phyloP scores from a whole-genome alignment of 306 rosid genomes.

The Malus orientalis region DNA sequence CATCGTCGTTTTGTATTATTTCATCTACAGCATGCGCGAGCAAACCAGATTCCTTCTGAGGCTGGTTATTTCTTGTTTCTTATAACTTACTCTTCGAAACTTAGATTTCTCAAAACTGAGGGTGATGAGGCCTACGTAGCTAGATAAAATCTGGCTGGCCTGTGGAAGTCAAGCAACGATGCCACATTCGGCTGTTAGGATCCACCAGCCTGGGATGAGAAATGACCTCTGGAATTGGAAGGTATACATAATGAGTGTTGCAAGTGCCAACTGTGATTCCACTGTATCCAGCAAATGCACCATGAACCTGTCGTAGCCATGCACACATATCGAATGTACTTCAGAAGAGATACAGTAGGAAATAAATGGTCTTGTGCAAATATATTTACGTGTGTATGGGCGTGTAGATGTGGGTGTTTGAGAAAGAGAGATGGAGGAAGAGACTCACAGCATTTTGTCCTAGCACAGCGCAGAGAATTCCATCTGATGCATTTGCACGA shows the following conservation, averaged over 20 bases:
- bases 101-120: conserved; percentile 23
- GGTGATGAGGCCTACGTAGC: neutral
- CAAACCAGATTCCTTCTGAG: conserved; percentile 17
- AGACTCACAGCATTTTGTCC: conserved; percentile 95
- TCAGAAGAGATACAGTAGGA: neutral
- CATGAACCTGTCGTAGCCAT: conserved; percentile 69
- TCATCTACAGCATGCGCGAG: conserved; percentile 12
- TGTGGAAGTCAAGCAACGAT: conserved; percentile 94
- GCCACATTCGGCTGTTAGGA: conserved; percentile 98
- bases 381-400: neutral
- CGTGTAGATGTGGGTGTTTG: neutral
- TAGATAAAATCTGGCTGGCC: conserved; percentile 93
- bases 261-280: conserved; percentile 91
- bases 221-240: conserved; percentile 94
- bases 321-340: neutral
- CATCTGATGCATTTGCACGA: conserved; percentile 98
- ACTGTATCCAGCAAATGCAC: conserved; percentile 96
- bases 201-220: conserved; percentile 75
- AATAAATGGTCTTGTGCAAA: too few relatives aligned
- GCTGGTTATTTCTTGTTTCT: conserved; percentile 21
- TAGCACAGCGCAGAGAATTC: conserved; percentile 87
- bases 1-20: conserved; percentile 47
- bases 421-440: conserved; percentile 7
- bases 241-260: conserved; percentile 91
- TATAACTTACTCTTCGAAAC: conserved; percentile 23